A percentile compares a stretch with the other conserved stretches of the same genome.
Evolutionary conservation across 176 grass and related monocot species (phyloP).

Genomic region (Eragrostis nindensis): DNA sequence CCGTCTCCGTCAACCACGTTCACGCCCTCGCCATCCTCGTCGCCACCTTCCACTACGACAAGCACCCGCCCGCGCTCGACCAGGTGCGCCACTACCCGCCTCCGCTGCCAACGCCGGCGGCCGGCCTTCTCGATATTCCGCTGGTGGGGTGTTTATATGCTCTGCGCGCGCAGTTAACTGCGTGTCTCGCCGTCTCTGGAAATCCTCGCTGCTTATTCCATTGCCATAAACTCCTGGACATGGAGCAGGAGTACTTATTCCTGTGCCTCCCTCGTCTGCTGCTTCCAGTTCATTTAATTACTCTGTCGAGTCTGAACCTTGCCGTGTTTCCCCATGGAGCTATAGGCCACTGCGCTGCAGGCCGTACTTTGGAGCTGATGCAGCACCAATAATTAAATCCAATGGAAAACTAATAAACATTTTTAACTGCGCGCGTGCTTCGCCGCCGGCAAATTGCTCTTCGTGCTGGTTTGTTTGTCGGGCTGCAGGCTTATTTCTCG

Average conservation of each 20-base stretch:
- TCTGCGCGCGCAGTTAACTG: constrained; percentile 33
- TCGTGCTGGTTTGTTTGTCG: constrained; percentile 19
- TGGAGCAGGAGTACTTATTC: constrained; percentile 32
- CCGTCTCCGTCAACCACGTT: constrained; percentile 95
- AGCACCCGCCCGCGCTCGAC: constrained; percentile 79
- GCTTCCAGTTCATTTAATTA: constrained; percentile 45
- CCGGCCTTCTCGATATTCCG: not conserved
- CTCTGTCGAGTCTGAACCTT: not conserved
- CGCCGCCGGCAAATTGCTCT: not conserved
- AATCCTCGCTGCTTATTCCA: not conserved
- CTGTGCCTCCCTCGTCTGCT: not conserved
- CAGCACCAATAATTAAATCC: no score
- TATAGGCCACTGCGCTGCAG: constrained; percentile 18
- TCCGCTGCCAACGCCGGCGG: not conserved
- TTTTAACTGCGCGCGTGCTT: not conserved
- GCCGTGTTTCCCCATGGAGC: constrained; percentile 7
- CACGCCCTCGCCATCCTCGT: constrained; percentile 96
- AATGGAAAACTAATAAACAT: no score
- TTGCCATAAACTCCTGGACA: constrained; percentile 31
- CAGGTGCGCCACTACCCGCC: constrained; percentile 45
- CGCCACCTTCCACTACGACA: constrained; percentile 97
- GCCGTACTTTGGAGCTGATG: not conserved
- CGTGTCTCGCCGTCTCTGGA: not conserved
- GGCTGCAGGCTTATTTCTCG: constrained; percentile 9
- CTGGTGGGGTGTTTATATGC: not conserved